phyloP scores from a whole-genome alignment of 23 red algal species.

The Agarophyton chilense region DNA sequence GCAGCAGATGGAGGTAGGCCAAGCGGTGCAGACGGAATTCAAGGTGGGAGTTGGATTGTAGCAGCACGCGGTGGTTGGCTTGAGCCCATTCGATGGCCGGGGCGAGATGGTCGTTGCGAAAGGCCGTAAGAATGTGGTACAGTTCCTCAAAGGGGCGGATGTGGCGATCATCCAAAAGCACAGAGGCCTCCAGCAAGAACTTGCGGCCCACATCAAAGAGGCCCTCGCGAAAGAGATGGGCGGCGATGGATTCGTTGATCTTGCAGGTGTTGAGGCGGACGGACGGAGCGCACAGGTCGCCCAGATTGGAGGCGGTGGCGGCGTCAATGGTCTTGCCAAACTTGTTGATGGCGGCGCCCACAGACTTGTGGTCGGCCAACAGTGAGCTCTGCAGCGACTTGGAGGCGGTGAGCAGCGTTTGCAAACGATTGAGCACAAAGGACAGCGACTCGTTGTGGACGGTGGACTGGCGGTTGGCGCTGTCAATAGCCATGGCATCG shows the following conservation, averaged over 20 bases:
- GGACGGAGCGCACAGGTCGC: constrained; percentile 30
- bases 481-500: not conserved
- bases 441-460: not conserved
- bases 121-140: constrained; percentile 50
- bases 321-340: constrained; percentile 42
- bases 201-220: constrained; percentile 56
- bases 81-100: constrained; percentile 50
- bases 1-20: constrained; percentile 57
- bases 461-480: not conserved
- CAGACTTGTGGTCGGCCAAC: constrained; percentile 52
- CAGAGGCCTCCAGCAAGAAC: constrained; percentile 35
- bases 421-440: not conserved
- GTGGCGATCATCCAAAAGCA: constrained; percentile 39
- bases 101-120: constrained; percentile 35
- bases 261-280: constrained; percentile 58
- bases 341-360: constrained; percentile 56
- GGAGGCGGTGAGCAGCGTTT: not conserved
- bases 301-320: constrained; percentile 31
- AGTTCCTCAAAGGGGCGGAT: constrained; percentile 41
- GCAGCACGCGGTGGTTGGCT: constrained; percentile 23
- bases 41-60: constrained; percentile 15
- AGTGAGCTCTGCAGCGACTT: constrained; percentile 41
- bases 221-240: constrained; percentile 63
- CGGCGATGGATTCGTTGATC: constrained; percentile 53
- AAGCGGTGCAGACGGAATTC: constrained; percentile 79